A percentile compares a stretch with the other conserved stretches of the same genome.
Evolutionary conservation across 768 basidiomycete species (phyloP).

Genomic region (Mycena galericulata): DNA sequence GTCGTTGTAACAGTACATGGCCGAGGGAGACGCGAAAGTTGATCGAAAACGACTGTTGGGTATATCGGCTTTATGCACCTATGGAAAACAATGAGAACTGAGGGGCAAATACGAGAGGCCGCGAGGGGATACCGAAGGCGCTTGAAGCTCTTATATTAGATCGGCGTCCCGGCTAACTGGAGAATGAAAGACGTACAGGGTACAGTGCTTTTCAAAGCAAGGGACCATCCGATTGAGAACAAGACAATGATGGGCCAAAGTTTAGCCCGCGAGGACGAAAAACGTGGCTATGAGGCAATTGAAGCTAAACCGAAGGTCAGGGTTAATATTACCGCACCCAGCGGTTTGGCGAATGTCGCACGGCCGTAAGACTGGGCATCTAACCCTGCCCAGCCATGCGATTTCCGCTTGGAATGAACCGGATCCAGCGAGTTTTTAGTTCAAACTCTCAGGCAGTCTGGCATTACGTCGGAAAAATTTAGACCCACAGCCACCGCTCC

Average conservation of each 20-base stretch:
- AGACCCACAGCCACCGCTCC: constrained; percentile 15
- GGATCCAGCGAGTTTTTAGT: constrained; percentile 10
- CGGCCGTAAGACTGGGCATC: background rate
- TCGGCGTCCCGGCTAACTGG: constrained; percentile 23
- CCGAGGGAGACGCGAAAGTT: background rate
- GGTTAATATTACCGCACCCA: constrained; percentile 23
- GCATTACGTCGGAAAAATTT: constrained; percentile 15
- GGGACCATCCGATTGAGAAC: constrained; percentile 33
- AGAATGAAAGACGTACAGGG: constrained; percentile 21
- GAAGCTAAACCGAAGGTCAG: constrained; percentile 28
- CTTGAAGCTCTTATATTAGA: constrained; percentile 23
- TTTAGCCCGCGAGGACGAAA: constrained; percentile 30
- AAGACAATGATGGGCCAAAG: constrained; percentile 29
- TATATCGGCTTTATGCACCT: constrained; percentile 11
- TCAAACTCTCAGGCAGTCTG: constrained; percentile 23
- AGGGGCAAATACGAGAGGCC: background rate
- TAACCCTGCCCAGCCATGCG: background rate
- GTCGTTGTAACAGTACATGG: constrained; percentile 32
- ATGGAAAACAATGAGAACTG: background rate
- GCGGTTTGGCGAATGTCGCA: constrained; percentile 25
- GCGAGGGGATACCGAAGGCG: constrained; percentile 16
- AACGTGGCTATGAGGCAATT: constrained; percentile 30
- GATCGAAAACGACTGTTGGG: background rate
- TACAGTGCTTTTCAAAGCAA: constrained; percentile 30
- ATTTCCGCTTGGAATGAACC: constrained; percentile 15